Conservation (phyloP, 257 asterid genomes). For the Coffea eugenioides region DNA sequence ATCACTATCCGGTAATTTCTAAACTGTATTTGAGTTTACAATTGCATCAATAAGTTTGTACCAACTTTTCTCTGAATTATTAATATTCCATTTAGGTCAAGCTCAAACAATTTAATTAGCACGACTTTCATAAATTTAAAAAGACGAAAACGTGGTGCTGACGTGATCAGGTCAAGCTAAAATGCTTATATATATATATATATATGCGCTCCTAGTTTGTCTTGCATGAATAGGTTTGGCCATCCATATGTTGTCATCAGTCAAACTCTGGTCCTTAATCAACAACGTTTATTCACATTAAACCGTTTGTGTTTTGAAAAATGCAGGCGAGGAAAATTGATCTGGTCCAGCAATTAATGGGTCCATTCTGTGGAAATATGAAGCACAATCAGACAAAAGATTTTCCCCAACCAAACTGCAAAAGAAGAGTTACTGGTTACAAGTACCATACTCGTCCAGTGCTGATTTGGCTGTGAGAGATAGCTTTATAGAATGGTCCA, state of each 20-base stretch:
- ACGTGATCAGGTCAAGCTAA: background rate
- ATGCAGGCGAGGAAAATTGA: background rate
- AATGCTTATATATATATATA: background rate
- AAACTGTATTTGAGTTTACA: background rate
- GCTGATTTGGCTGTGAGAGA: background rate
- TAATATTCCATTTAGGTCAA: background rate
- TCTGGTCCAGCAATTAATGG: background rate
- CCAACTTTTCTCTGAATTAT: background rate
- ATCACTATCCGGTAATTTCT: background rate
- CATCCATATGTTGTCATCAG: background rate
- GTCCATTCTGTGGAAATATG: conserved; percentile 2
- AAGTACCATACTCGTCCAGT: background rate
- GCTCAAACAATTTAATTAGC: background rate
- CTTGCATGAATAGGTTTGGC: background rate
- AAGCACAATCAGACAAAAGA: conserved; percentile 5
- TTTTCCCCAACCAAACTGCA: background rate
- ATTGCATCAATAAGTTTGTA: background rate
- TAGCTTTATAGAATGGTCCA: conserved; percentile 17
- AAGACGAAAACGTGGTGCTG: background rate
- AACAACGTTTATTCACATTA: background rate
- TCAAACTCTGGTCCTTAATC: conserved; percentile 7
- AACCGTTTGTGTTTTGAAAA: background rate
- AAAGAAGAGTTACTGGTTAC: background rate
- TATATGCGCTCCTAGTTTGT: background rate
- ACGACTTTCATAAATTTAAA: background rate